Evolutionary conservation across 1,139 yeast species (phyloP), one percentile per base, ranked within the genome.

Genomic region (Candida gigantensis): DNA sequence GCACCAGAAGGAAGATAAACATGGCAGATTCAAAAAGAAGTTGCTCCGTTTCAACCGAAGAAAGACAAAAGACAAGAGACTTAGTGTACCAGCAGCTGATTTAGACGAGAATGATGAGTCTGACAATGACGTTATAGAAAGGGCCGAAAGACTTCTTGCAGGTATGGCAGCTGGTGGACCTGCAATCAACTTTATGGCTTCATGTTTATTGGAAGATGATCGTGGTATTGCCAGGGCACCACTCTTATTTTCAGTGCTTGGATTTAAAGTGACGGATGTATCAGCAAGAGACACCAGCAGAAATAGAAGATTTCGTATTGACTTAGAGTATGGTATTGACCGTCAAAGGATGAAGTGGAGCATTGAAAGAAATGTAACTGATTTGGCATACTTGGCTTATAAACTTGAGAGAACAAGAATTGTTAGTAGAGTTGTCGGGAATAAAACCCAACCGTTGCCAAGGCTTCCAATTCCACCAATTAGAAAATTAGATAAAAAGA

Each of bases 271-370:
- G 3, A 68, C 75, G 37, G 88, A 77, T 46, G 65, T 70, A 10
- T 70, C 82, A 1, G 57, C 58, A 14, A 56, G 63, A 11, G 55
- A 62, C 4, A 50, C 53, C 38, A 71, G 75, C 3, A 75, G 70
- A 43, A 76, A 76, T 41, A 64, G 83, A 40, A 76, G 68, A 36
- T 88, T 76, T 49, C 71, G 75, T 42, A 65, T 92, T 14, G 86
- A 84, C 40, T 65, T 92, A 38, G 96, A 89, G 53, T 92, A 92
- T 53, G 98, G 97, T 2, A 80, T 89, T 13, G 96, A 96, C 1
- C 78, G 80, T 4, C 79, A 84, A 39, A 66, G 92, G 41, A 68
- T 89, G 51, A 76, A 78, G 45, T 94, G 99, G 98, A 68, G 82
- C 1, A 77, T 94, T 6, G 72, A 79, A 27, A 84, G 84, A 49